Percentiles rank a stretch among this genome's conserved stretches.
Conservation (phyloP, 495 filamentous ascomycete species). For the Friedmanniomyces endolithicus region DNA sequence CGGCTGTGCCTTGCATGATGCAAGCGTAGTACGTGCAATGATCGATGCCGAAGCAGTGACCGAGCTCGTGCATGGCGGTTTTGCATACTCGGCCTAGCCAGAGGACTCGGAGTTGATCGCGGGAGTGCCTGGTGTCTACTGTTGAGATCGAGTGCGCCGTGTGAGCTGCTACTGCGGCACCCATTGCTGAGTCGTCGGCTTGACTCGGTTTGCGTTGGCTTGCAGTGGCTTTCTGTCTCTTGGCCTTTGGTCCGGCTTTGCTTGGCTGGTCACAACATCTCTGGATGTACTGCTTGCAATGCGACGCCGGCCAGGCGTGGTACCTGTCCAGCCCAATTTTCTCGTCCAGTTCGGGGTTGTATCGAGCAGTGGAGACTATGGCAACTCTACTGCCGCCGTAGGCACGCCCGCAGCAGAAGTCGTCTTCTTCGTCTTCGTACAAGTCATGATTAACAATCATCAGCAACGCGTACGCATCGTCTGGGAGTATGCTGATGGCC, state of each 20-base stretch:
- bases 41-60: constrained; percentile 52
- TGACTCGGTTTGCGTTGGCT: background rate
- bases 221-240: background rate
- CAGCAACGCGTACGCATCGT: constrained; percentile 48
- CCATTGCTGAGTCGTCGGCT: background rate
- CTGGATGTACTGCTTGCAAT: constrained; percentile 43
- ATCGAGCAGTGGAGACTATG: constrained; percentile 48
- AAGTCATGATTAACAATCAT: constrained; percentile 50
- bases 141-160: background rate
- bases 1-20: constrained; percentile 51
- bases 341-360: constrained; percentile 43
- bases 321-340: constrained; percentile 33
- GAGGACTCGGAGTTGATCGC: constrained; percentile 20
- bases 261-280: constrained; percentile 14
- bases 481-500: constrained; percentile 41
- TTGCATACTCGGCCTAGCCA: constrained; percentile 48
- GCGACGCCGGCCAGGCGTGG: constrained; percentile 53
- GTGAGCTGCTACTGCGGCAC: constrained; percentile 1
- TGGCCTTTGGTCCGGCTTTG: background rate
- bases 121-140: background rate
- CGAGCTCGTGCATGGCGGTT: constrained; percentile 51
- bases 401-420: constrained; percentile 54
- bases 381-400: constrained; percentile 51
- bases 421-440: constrained; percentile 55
- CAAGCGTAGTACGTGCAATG: constrained; percentile 62